A percentile compares a stretch with the other conserved stretches of the same genome.
phyloP scores from a whole-genome alignment of 2,329 filamentous ascomycete genomes.

The Mycogone perniciosa region DNA sequence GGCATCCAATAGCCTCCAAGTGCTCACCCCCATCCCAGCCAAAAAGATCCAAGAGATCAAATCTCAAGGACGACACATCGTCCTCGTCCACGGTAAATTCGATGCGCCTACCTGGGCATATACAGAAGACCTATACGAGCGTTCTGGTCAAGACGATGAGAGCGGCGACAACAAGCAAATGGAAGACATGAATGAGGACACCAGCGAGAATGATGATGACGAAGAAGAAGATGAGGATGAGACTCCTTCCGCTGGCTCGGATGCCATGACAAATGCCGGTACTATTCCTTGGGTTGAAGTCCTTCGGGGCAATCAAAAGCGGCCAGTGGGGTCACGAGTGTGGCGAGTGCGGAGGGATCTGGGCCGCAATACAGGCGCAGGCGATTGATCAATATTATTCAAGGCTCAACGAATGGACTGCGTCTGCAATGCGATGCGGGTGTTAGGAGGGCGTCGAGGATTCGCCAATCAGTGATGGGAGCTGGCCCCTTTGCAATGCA shows the following conservation, averaged over 20 bases:
- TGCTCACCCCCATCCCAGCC: slow-evolving; percentile 55
- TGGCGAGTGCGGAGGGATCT: slow-evolving; percentile 61
- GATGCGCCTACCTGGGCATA: slow-evolving; percentile 66
- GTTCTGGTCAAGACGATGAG: slow-evolving; percentile 26
- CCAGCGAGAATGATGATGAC: slow-evolving; percentile 23
- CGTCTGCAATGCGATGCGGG: too few species aligned
- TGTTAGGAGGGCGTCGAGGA: not conserved
- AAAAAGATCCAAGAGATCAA: slow-evolving; percentile 34
- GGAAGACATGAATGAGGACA: slow-evolving; percentile 30
- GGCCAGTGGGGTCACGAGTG: slow-evolving; percentile 52
- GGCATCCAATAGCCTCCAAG: slow-evolving; percentile 46
- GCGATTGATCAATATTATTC: slow-evolving; percentile 7
- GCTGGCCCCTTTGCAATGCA: not conserved
- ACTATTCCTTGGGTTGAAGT: slow-evolving; percentile 52
- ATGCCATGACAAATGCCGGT: not conserved
- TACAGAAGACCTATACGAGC: slow-evolving; percentile 52
- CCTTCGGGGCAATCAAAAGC: slow-evolving; percentile 47
- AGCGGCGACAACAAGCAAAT: slow-evolving; percentile 18
- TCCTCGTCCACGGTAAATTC: slow-evolving; percentile 62
- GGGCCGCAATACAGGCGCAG: slow-evolving; percentile 27
- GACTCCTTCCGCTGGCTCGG: not conserved
- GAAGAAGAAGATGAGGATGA: slow-evolving; percentile 9
- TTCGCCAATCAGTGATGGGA: not conserved
- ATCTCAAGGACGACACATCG: slow-evolving; percentile 41
- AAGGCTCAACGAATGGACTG: not conserved